Base-by-base conservation (phyloP, 2,329 filamentous ascomycete genomes). In the Pyricularia sp. region DNA sequence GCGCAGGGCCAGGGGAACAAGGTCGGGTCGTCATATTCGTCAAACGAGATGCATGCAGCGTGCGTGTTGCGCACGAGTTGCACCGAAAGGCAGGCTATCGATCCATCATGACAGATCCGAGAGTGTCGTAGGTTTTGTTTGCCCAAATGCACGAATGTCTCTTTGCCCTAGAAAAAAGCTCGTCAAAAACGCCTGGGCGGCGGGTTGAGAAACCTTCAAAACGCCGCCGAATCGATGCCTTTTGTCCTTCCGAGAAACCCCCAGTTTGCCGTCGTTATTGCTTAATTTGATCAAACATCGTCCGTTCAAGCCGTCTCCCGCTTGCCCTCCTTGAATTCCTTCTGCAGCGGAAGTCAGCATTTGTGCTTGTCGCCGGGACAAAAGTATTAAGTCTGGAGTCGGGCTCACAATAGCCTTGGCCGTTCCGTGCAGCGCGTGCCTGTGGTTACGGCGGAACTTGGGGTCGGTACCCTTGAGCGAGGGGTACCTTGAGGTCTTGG, bases 371-470 rank as follows among this genome's bases (percentile, higher is more conserved):
- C 31, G 12, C 10, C 33, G 13, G 33, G n/a, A 35, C 22, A 22
- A 16, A 2, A 10, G 31, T 19, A 24, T 4, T 22, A 10, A 33
- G 19, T 10, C 7, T 24, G 19, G 19, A 31, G 30, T 26, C 60
- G 19, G 22, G n/a, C 62, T 64, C 44, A 97, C 93, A 84, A 99
- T 83, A 78, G 94, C 94, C 85, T 91, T 96, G 86, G 91, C 92
- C 79, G 93, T 99, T 80, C 94, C 94, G 86, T 97, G 94, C 71
- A 97, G 92, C 81, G 94, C 94, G 87, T 99, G 93, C 85, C 92
- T 91, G 86, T 99, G 94, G 87, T 99, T 99, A 83, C 94, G 89
- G 81, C 94, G 89, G 87, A 99, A 99, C 88, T 99, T 99, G 79
- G 94, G 93, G 84, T 99, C 94, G 80, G 91, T 94, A 76, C 94